Evolutionary conservation across 2,329 filamentous ascomycete species (phyloP).

Genomic region (Trichophyton simii): DNA sequence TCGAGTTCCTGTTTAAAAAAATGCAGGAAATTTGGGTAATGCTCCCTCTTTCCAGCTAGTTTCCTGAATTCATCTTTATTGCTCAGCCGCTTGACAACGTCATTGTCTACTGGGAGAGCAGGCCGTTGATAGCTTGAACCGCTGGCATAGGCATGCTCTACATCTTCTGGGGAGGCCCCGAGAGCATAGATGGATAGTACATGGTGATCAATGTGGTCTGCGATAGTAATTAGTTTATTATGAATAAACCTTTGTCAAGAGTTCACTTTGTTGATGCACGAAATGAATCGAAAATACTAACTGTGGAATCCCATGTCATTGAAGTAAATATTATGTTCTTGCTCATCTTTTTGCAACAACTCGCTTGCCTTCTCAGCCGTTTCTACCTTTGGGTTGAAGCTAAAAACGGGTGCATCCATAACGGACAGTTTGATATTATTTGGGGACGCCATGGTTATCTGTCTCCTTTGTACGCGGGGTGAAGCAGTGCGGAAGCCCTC

Average conservation of each 20-base stretch:
- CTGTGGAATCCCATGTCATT: slow-evolving; percentile 62
- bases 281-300: slow-evolving; percentile 13
- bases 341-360: slow-evolving; percentile 64
- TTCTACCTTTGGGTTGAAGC: slow-evolving; percentile 38
- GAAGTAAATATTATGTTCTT: slow-evolving; percentile 66
- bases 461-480: background rate
- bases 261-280: background rate
- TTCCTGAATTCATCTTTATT: slow-evolving; percentile 45
- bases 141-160: slow-evolving; percentile 52
- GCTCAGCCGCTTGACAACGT: slow-evolving; percentile 44
- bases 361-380: slow-evolving; percentile 52
- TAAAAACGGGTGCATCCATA: slow-evolving; percentile 36
- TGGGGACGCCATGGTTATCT: slow-evolving; percentile 37
- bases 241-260: slow-evolving; percentile 6
- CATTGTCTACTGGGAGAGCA: slow-evolving; percentile 35
- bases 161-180: slow-evolving; percentile 47
- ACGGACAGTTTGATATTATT: slow-evolving; percentile 35
- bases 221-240: background rate
- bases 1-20: slow-evolving; percentile 69
- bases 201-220: slow-evolving; percentile 66
- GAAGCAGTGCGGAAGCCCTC: too few species aligned
- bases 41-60: slow-evolving; percentile 49
- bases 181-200: slow-evolving; percentile 66
- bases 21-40: slow-evolving; percentile 61
- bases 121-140: slow-evolving; percentile 57